A percentile compares a stretch with the other conserved stretches of the same genome.
Conservation (phyloP, 192 early-diverging fungal species). For the Rhizoclosmatium sp. region DNA sequence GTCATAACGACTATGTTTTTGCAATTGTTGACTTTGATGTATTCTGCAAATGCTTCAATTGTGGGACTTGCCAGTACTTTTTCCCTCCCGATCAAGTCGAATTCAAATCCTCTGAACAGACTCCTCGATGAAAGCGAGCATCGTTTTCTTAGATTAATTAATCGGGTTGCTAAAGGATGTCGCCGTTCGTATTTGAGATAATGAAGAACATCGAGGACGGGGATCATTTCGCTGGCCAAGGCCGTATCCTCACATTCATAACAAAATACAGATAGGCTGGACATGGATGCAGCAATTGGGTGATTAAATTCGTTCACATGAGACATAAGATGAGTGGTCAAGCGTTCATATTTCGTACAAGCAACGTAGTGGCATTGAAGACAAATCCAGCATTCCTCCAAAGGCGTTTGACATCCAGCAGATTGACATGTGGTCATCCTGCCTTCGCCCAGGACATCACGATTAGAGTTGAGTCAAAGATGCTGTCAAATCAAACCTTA, state of each 20-base stretch:
- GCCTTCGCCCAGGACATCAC: too few species aligned
- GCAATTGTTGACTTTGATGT: constrained; percentile 48
- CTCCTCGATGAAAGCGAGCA: too few species aligned
- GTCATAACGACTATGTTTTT: constrained; percentile 69
- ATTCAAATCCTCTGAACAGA: too few species aligned
- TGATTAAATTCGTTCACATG: background rate
- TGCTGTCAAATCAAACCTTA: too few species aligned
- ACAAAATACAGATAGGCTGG: background rate
- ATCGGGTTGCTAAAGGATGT: too few species aligned
- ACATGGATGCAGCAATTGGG: background rate
- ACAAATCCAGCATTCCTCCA: background rate
- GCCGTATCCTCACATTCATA: background rate
- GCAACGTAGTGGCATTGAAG: background rate
- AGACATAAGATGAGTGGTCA: background rate
- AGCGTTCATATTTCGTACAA: background rate
- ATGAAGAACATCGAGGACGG: too few species aligned
- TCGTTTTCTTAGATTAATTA: background rate
- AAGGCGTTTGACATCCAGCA: too few species aligned
- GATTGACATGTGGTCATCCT: too few species aligned
- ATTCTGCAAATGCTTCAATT: constrained; percentile 51
- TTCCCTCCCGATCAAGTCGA: background rate
- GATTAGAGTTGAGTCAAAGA: too few species aligned
- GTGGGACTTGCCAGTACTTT: constrained; percentile 32
- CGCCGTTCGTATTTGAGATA: background rate
- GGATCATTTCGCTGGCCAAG: background rate